A percentile compares a stretch with the other conserved stretches of the same genome.
These are phyloP conservation scores for Rasamsonia emersonii DNA, from an alignment of 2,329 filamentous ascomycete species.

Conservation along the genomic window DNA sequence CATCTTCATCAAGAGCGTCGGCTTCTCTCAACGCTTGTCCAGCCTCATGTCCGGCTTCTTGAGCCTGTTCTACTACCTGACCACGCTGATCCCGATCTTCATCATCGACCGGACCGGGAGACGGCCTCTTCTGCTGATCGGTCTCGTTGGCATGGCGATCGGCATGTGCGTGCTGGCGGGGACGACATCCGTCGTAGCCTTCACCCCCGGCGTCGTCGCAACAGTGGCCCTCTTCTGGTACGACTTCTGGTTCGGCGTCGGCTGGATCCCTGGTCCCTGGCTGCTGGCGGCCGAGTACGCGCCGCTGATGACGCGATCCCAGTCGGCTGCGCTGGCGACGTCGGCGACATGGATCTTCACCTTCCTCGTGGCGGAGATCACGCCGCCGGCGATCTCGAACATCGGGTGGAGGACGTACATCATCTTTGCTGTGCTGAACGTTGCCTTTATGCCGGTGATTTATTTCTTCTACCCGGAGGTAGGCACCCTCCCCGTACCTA, in stretches of 20 bases:
- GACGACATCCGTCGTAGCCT: neutral
- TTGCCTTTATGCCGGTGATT: conserved; percentile 15
- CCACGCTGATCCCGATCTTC: conserved; percentile 32
- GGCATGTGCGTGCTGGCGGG: conserved; percentile 2
- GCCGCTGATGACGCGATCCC: neutral
- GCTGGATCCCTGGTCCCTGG: conserved; percentile 9
- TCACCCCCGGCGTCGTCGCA: conserved; percentile 1
- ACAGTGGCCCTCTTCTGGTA: conserved; percentile 2
- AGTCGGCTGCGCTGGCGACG: conserved; percentile 8
- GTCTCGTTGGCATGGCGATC: neutral
- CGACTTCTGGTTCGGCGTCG: conserved; percentile 5
- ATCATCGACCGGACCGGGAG: conserved; percentile 31
- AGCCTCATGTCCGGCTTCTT: conserved; percentile 38
- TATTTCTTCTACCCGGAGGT: conserved; percentile 34
- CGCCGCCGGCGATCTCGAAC: conserved; percentile 13
- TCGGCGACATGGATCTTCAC: conserved; percentile 14
- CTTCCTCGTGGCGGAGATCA: conserved; percentile 11
- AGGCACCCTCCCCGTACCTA: conserved; percentile 33
- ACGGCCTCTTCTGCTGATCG: conserved; percentile 12
- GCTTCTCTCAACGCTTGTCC: conserved; percentile 29
- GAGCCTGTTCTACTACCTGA: conserved; percentile 36
- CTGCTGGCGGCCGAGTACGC: conserved; percentile 1
- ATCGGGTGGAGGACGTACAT: conserved; percentile 37
- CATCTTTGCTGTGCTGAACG: conserved; percentile 25
- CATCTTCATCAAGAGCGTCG: conserved; percentile 1